Evolutionary conservation across 2,329 filamentous ascomycete species (phyloP).

Genomic region (Nigrospora sphaerica): DNA sequence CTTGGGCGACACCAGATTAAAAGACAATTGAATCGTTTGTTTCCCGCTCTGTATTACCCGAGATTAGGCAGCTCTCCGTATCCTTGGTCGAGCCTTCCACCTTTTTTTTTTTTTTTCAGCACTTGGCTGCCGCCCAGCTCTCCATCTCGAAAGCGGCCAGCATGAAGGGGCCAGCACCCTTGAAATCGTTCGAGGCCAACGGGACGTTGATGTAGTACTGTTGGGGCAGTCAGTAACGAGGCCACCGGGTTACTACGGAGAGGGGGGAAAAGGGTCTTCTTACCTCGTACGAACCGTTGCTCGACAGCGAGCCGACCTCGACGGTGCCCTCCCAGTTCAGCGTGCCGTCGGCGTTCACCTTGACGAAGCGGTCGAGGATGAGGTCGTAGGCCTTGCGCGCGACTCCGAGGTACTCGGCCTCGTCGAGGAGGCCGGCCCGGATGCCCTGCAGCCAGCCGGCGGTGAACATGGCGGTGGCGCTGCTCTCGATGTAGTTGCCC

Average conservation of each 20-base stretch:
- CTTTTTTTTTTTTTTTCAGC: no score
- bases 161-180: slow-evolving; percentile 31
- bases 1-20: no score
- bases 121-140: slow-evolving; percentile 4
- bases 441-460: slow-evolving; percentile 43
- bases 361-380: slow-evolving; percentile 36
- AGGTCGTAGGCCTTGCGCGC: slow-evolving; percentile 35
- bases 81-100: no score
- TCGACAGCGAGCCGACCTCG: slow-evolving; percentile 39
- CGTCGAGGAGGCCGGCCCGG: slow-evolving; percentile 25
- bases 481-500: slow-evolving; percentile 56
- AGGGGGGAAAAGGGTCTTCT: slow-evolving; percentile 6
- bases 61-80: no score
- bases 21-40: no score
- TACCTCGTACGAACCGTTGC: slow-evolving; percentile 41
- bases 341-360: slow-evolving; percentile 35
- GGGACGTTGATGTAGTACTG: slow-evolving; percentile 36
- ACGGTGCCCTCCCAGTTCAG: slow-evolving; percentile 45
- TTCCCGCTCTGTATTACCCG: no score
- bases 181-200: slow-evolving; percentile 26
- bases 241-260: no score
- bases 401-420: slow-evolving; percentile 23
- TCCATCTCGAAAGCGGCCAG: slow-evolving; percentile 28
- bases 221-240: neutral
- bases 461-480: slow-evolving; percentile 50